A percentile compares a stretch with the other conserved stretches of the same genome.
These are phyloP conservation scores for Taphrina sp. DNA, from an alignment of 1,139 yeast species.

Conservation along the genomic window DNA sequence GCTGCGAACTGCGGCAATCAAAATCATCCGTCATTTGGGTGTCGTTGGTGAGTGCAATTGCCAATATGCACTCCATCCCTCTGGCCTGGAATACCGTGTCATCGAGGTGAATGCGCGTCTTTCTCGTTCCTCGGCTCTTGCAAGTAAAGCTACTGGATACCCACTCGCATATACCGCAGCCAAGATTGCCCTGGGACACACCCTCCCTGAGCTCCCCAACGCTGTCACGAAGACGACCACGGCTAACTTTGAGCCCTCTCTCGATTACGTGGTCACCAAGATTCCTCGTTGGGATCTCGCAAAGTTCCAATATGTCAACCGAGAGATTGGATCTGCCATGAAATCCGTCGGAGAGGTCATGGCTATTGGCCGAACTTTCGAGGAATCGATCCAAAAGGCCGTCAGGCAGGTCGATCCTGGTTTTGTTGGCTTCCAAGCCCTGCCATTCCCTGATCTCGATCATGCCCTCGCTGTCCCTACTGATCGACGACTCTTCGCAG, in stretches of 20 bases:
- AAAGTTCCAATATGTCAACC: constrained; percentile 90
- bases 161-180: constrained; percentile 99
- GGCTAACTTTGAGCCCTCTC: constrained; percentile 94
- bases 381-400: constrained; percentile 97
- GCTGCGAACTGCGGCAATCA: constrained; percentile 96
- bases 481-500: constrained; percentile 97
- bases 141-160: constrained; percentile 97
- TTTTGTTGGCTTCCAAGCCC: constrained; percentile 88
- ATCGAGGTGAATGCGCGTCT: constrained; percentile 97
- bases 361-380: constrained; percentile 98
- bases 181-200: constrained; percentile 89
- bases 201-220: constrained; percentile 91
- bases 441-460: constrained; percentile 74
- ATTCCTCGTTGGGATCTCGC: constrained; percentile 98
- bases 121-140: constrained; percentile 95
- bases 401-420: constrained; percentile 95
- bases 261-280: constrained; percentile 94
- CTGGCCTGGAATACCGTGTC: constrained; percentile 90
- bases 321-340: constrained; percentile 94
- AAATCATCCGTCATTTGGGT: constrained; percentile 94
- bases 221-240: constrained; percentile 95
- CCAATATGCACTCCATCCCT: constrained; percentile 94
- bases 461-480: constrained; percentile 83
- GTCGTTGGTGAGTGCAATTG: constrained; percentile 99
- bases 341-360: constrained; percentile 98